phyloP scores from a whole-genome alignment of 192 early-diverging fungal species.

The Piromyces sp. region DNA sequence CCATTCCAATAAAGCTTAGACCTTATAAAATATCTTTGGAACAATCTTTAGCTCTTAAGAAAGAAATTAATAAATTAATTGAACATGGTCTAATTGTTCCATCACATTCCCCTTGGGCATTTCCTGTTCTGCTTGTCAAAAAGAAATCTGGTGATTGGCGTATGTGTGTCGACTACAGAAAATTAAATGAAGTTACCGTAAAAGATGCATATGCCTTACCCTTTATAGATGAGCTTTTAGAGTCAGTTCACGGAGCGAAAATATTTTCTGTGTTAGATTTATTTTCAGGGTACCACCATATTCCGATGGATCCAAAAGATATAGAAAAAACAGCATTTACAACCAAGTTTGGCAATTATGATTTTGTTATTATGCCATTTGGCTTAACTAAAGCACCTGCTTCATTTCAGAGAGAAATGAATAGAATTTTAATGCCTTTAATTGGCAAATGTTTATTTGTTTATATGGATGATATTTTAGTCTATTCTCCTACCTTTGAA shows the following conservation, averaged over 20 bases:
- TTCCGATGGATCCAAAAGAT: constrained; percentile 4
- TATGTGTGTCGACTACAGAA: constrained; percentile 30
- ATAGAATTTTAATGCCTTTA: background rate
- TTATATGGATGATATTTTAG: background rate
- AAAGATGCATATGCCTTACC: constrained; percentile 30
- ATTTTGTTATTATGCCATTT: background rate
- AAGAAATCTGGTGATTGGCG: constrained; percentile 28
- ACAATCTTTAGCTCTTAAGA: background rate
- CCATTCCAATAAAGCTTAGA: background rate
- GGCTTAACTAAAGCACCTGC: background rate
- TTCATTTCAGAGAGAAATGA: background rate
- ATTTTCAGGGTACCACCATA: constrained; percentile 14
- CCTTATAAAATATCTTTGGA: background rate
- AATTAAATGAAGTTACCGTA: constrained; percentile 26
- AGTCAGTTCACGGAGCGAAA: constrained; percentile 4
- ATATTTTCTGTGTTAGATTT: constrained; percentile 25
- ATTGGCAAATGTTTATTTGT: background rate
- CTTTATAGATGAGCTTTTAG: constrained; percentile 20
- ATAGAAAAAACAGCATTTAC: constrained; percentile 4
- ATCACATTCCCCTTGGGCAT: constrained; percentile 15
- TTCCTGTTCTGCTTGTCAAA: constrained; percentile 14
- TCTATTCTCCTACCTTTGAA: background rate
- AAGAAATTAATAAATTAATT: constrained; percentile 15
- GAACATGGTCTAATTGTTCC: constrained; percentile 14
- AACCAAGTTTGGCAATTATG: background rate